A percentile compares a stretch with the other conserved stretches of the same genome.
Conservation (phyloP, 2,329 filamentous ascomycete species). For the Penicillium capsulatum region DNA sequence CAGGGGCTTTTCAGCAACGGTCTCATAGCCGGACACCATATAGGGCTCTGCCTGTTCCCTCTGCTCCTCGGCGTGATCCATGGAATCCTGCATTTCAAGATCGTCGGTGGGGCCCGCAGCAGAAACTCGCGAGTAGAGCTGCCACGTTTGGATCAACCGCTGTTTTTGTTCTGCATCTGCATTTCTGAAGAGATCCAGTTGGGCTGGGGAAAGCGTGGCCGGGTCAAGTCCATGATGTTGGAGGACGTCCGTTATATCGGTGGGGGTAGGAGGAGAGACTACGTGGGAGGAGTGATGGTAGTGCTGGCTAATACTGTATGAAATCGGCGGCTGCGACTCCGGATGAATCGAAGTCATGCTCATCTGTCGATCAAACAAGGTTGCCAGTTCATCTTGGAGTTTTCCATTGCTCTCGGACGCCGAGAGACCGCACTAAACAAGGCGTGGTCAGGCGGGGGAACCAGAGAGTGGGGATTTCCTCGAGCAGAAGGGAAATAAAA, state of each 20-base stretch:
- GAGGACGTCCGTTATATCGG: slow-evolving; percentile 54
- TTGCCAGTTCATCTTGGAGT: slow-evolving; percentile 75
- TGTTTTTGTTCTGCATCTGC: slow-evolving; percentile 68
- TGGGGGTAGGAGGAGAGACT: slow-evolving; percentile 42
- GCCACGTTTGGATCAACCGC: slow-evolving; percentile 79
- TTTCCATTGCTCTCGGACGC: slow-evolving; percentile 51
- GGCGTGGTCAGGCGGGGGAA: slow-evolving; percentile 18
- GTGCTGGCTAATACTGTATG: slow-evolving; percentile 74
- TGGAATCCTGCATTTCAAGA: slow-evolving; percentile 44
- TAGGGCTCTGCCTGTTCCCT: slow-evolving; percentile 64
- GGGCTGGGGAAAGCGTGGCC: slow-evolving; percentile 63
- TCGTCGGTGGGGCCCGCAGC: slow-evolving; percentile 4
- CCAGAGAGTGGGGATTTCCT: no score
- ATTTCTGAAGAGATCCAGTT: slow-evolving; percentile 72
- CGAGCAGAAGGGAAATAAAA: slow-evolving; percentile 15
- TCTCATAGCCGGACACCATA: slow-evolving; percentile 76
- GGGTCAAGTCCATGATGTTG: slow-evolving; percentile 66
- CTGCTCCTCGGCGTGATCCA: slow-evolving; percentile 21
- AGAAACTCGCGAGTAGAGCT: slow-evolving; percentile 51
- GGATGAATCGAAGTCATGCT: slow-evolving; percentile 47
- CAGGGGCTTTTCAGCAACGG: slow-evolving; percentile 57
- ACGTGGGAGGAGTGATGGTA: slow-evolving; percentile 77
- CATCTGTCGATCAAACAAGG: slow-evolving; percentile 73
- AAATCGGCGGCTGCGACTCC: slow-evolving; percentile 49
- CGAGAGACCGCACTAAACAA: slow-evolving; percentile 40